phyloP scores from a whole-genome alignment of 495 filamentous ascomycete genomes.

The Massariosphaeria phaeospora region DNA sequence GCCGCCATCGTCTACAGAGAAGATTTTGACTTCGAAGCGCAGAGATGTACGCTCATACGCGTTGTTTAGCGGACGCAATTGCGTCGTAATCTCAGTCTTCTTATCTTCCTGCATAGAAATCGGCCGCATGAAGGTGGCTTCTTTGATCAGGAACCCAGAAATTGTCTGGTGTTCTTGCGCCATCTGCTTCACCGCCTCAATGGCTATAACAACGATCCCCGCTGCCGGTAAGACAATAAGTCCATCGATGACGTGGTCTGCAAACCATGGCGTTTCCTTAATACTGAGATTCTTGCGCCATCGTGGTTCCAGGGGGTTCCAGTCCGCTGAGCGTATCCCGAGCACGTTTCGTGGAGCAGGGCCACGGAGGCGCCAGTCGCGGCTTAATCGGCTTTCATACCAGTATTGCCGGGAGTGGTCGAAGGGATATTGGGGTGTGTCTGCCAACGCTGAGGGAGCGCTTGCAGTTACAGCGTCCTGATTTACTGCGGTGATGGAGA shows the following conservation, averaged over 20 bases:
- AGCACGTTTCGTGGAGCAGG: neutral
- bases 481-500: neutral
- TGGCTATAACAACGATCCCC: neutral
- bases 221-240: neutral
- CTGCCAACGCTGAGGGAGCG: neutral
- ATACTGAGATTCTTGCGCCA: neutral
- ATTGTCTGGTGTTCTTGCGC: neutral
- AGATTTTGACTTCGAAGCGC: neutral
- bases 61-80: neutral
- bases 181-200: neutral
- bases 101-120: neutral
- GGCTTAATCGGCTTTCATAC: constrained; percentile 10
- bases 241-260: neutral
- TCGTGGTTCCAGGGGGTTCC: neutral
- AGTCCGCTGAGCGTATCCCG: neutral
- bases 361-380: neutral
- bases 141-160: neutral
- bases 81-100: neutral
- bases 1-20: neutral
- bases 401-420: constrained; percentile 3
- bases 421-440: constrained; percentile 7
- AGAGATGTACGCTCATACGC: neutral
- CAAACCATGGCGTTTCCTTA: neutral
- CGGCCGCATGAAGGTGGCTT: neutral
- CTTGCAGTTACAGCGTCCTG: neutral